Evolutionary conservation across 345 rosid species (phyloP), one percentile per base, ranked within the genome.

Genomic region (Brassica rapa): DNA sequence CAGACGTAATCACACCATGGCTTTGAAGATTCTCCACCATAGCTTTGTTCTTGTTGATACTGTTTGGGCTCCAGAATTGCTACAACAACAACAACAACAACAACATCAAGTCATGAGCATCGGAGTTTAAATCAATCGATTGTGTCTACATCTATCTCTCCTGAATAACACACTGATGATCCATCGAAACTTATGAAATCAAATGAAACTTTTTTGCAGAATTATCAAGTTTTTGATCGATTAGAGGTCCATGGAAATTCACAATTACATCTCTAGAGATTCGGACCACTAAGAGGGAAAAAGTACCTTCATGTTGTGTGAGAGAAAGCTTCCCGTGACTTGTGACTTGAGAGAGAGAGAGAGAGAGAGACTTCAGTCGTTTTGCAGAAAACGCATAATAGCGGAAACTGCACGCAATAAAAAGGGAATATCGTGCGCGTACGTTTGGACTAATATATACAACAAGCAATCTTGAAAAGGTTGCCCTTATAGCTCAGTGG

Each of bases 21-120:
- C 19, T 85, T 87, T 84, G 80, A 84, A 95, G 71, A 56, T 88
- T 77, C 77, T 86, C 88, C 62, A 95, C 97, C 98, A 95, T 93
- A 2, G 77, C 86, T 84, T 88, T 90, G 76, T 91, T 93, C 83
- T 86, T 88, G 65, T 71, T 83, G 67, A 84, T 79, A 64, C 86
- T 84, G 66, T 56, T 87, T 55, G 91, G 94, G 76, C 81, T 82
- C 86, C 85, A 89, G 69, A 69, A 85, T 75, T 84, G 86, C 99
- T 93, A 63, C 43, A 83, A 64, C 32, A 57, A 74, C 37, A 59
- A 29, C 41, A 33, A 2, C 7, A 71, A 62, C 76, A 72, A 19
- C 19, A 19, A 53, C 24, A 16, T 53, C 56, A 49, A 49, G 56
- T 14, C 19, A 46, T 46, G 53, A 12, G n/a, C 53, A 49, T n/a